phyloP scores from a whole-genome alignment of 2,329 filamentous ascomycete species.

The Scolecobasidium constrictum region DNA sequence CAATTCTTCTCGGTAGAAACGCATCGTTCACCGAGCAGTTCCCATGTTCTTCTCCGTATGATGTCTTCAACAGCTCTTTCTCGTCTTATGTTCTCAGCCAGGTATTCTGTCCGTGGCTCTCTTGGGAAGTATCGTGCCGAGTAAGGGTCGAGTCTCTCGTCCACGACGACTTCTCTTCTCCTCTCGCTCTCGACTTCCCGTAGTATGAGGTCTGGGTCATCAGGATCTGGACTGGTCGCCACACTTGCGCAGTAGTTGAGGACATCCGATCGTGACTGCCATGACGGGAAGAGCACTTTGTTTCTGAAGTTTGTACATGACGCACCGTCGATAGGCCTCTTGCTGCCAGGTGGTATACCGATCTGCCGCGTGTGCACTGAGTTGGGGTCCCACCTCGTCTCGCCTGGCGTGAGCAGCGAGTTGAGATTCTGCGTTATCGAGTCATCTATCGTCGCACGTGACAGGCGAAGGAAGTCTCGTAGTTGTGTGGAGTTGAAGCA shows the following conservation, averaged over 20 bases:
- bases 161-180: conserved; percentile 62
- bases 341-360: conserved; percentile 36
- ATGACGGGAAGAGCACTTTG: conserved; percentile 73
- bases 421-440: conserved; percentile 90
- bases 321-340: conserved; percentile 43
- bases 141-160: conserved; percentile 89
- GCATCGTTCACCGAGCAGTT: conserved; percentile 65
- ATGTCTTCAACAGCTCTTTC: conserved; percentile 70
- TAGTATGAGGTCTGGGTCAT: conserved; percentile 66
- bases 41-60: conserved; percentile 73
- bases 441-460: conserved; percentile 78
- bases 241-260: conserved; percentile 83
- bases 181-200: conserved; percentile 59
- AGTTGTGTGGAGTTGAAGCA: conserved; percentile 42
- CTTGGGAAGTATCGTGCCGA: conserved; percentile 68
- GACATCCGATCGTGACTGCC: conserved; percentile 73
- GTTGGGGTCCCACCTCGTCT: conserved; percentile 62
- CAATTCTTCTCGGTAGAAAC: conserved; percentile 20
- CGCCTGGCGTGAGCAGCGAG: conserved; percentile 67
- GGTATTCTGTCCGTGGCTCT: conserved; percentile 68
- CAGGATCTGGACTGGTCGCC: conserved; percentile 74
- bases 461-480: conserved; percentile 76
- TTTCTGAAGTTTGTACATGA: conserved; percentile 66
- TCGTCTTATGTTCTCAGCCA: conserved; percentile 63
- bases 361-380: conserved; percentile 55